These are phyloP conservation scores for Glaciozyma antarctica DNA, from an alignment of 768 basidiomycete species.

Conservation along the genomic window DNA sequence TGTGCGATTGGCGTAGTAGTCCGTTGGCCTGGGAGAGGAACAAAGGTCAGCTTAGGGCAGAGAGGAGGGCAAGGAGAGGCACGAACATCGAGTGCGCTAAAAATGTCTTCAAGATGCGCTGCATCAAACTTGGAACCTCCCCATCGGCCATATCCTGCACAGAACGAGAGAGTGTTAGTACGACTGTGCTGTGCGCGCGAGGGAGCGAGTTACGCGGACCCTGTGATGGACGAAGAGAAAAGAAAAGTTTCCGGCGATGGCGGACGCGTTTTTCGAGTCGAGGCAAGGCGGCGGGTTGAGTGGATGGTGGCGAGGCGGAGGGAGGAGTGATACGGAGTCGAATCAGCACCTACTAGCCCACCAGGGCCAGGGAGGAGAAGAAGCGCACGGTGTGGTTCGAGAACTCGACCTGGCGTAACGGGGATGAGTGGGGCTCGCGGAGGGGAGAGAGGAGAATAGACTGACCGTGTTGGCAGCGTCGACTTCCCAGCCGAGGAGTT, in stretches of 20 bases:
- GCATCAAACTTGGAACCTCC: constrained; percentile 72
- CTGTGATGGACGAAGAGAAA: constrained; percentile 1
- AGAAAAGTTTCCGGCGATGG: not conserved
- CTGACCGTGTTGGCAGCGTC: constrained; percentile 62
- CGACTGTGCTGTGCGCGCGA: not conserved
- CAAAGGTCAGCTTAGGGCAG: not conserved
- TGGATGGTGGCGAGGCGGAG: not conserved
- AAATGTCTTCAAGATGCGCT: constrained; percentile 64
- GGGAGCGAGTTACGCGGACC: constrained; percentile 18
- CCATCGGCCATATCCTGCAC: constrained; percentile 66
- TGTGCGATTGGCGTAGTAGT: constrained; percentile 58
- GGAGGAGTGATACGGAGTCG: not conserved
- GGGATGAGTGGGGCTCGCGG: not conserved
- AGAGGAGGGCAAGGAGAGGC: no score
- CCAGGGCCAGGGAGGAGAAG: not conserved
- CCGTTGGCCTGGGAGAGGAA: constrained; percentile 45
- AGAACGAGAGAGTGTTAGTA: not conserved
- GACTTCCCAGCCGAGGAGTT: constrained; percentile 78
- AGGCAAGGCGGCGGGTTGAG: not conserved
- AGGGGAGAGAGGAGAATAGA: no score
- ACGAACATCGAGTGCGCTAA: constrained; percentile 55
- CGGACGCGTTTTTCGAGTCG: not conserved
- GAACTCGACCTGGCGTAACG: not conserved
- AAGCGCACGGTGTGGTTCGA: not conserved
- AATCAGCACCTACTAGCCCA: no score